Conservation (phyloP, 2,329 filamentous ascomycete species). For the Onygena corvina region DNA sequence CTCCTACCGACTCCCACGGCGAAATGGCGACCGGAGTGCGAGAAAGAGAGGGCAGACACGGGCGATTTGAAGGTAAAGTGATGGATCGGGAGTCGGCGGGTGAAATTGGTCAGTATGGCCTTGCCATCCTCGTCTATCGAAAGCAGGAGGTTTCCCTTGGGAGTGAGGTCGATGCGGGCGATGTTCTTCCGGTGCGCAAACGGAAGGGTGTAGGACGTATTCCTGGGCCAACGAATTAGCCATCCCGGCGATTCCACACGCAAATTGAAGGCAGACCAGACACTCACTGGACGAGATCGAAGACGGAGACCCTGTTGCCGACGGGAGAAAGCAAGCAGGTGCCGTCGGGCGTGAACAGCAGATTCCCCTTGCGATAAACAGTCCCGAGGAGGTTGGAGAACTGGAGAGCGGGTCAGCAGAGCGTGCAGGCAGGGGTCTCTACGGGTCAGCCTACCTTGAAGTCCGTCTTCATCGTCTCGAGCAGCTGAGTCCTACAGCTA, state of each 20-base stretch:
- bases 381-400: slow-evolving; percentile 98
- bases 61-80: slow-evolving; percentile 88
- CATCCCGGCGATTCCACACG: neutral
- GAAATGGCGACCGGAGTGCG: slow-evolving; percentile 82
- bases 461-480: slow-evolving; percentile 80
- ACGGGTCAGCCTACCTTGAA: slow-evolving; percentile 63
- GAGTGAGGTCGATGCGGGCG: slow-evolving; percentile 71
- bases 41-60: slow-evolving; percentile 75
- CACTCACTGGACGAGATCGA: slow-evolving; percentile 81
- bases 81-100: slow-evolving; percentile 73
- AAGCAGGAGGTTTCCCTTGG: slow-evolving; percentile 80
- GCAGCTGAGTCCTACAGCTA: neutral
- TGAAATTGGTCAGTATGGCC: slow-evolving; percentile 84
- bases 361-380: slow-evolving; percentile 94
- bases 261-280: slow-evolving; percentile 18
- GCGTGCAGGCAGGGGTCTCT: neutral
- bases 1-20: slow-evolving; percentile 76
- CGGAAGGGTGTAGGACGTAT: slow-evolving; percentile 44
- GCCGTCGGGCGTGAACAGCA: slow-evolving; percentile 92
- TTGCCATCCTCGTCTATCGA: slow-evolving; percentile 89
- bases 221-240: slow-evolving; percentile 20
- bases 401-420: slow-evolving; percentile 39
- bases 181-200: slow-evolving; percentile 91
- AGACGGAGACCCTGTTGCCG: slow-evolving; percentile 88
- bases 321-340: slow-evolving; percentile 92